Evolutionary conservation across 2,329 filamentous ascomycete genomes (phyloP), one percentile per base, ranked within the genome.

Genomic region (Beauveria asiatica): DNA sequence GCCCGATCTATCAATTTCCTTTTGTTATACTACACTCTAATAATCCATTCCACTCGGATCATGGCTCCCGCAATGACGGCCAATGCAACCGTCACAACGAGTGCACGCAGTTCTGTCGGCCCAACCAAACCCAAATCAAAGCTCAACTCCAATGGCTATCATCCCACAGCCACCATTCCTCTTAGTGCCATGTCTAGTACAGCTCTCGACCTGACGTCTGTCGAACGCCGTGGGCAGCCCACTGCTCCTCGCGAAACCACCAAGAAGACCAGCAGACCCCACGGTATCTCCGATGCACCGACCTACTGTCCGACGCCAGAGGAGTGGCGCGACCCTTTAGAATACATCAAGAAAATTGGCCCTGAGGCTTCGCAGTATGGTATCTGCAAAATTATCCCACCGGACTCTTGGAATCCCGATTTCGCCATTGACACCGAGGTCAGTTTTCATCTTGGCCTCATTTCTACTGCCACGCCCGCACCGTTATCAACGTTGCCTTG

Each of bases 341-440:
- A 89, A 67, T 99, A 97, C 70, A 92, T 99, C 67, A 87, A 87
- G 71, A 97, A 93, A 74, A 97, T 99, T 66, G 81, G 87, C 1
- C 86, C 90, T 1, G 92, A 97, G 71, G 94, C 90, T 25, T 84
- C 82, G 65, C 85, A 92, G 68, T 97, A 89, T 74, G 94, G 94
- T 55, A 89, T 99, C 58, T 92, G 92, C 81, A 96, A 97, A 75
- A 90, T 99, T 63, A 89, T 99, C 60, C 94, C 94, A 5, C 94
- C 94, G 0, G 90, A 94, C 64, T 86, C 82, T 39, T 99, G 94
- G 94, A 93, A 95, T 69, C 94, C 94, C 8, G 82, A 91, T 17
- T 97, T 99, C 73, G 92, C 92, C 48, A 95, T 99, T 69, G 92
- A 99, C 71, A 97, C 93, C 23, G 92, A 97, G 85, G 93, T 97